Evolutionary conservation across 345 rosid species (phyloP).

Genomic region (Mercurialis annua): DNA sequence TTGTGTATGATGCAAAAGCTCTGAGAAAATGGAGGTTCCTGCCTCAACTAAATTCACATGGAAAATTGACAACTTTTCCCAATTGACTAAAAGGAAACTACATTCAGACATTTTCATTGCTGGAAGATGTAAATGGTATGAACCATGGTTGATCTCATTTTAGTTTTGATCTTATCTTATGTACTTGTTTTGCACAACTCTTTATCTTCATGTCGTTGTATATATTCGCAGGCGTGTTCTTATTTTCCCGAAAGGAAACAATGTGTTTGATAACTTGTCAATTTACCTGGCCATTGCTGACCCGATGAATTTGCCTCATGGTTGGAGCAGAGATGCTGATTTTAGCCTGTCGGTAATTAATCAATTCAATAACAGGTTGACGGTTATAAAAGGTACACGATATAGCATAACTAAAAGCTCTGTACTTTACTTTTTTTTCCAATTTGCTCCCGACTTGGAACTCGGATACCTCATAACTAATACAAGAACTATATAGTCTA

Average conservation of each 20-base stretch:
- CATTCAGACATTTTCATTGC: constrained; percentile 24
- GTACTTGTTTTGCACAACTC: not conserved
- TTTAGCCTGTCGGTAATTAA: constrained; percentile 18
- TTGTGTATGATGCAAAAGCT: too few relatives aligned
- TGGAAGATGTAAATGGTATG: constrained; percentile 24
- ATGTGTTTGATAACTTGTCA: constrained; percentile 15
- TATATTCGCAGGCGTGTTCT: constrained; percentile 6
- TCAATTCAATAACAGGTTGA: not conserved
- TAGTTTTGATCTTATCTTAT: not conserved
- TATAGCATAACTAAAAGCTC: not conserved
- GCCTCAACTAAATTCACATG: constrained; percentile 27
- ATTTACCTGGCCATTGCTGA: constrained; percentile 27
- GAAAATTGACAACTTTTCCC: constrained; percentile 26
- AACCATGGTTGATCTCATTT: not conserved
- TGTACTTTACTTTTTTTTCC: too few relatives aligned
- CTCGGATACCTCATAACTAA: too few relatives aligned
- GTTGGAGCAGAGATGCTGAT: constrained; percentile 28
- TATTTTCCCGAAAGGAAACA: constrained; percentile 30
- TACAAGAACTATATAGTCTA: too few relatives aligned
- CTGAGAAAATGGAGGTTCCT: not conserved
- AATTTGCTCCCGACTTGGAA: too few relatives aligned
- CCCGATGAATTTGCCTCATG: constrained; percentile 19
- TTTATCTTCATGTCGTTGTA: too few relatives aligned
- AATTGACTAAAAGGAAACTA: constrained; percentile 9
- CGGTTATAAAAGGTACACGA: not conserved